phyloP scores from a whole-genome alignment of 169 alveolate genomes.

The Plasmodium falciparum region DNA sequence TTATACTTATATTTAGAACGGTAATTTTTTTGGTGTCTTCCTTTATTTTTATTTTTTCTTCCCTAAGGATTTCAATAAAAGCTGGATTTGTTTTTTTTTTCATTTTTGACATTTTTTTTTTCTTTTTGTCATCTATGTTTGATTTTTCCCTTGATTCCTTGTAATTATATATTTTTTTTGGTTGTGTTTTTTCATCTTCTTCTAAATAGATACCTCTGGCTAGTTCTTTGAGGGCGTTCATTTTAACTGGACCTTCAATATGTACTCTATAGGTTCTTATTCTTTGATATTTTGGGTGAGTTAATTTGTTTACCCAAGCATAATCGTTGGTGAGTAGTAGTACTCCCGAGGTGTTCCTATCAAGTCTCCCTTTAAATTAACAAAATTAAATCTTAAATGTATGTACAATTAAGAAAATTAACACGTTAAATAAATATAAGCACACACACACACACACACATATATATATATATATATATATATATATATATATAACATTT shows the following conservation, averaged over 20 bases:
- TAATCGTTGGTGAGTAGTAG: slow-evolving; percentile 70
- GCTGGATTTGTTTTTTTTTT: slow-evolving; percentile 68
- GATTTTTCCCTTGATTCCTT: too few species aligned
- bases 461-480: background rate
- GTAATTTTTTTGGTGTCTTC: slow-evolving; percentile 51
- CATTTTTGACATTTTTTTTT: background rate
- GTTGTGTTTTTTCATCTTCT: slow-evolving; percentile 15
- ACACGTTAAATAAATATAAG: background rate
- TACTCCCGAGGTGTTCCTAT: slow-evolving; percentile 73
- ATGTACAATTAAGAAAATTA: background rate
- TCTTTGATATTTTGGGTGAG: slow-evolving; percentile 74
- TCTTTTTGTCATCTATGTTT: background rate
- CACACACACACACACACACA: background rate
- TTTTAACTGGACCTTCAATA: slow-evolving; percentile 62
- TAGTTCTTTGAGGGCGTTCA: slow-evolving; percentile 56
- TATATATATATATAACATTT: background rate
- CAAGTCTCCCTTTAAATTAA: slow-evolving; percentile 37
- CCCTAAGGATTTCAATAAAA: slow-evolving; percentile 70
- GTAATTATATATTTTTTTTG: background rate
- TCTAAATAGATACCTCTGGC: slow-evolving; percentile 58
- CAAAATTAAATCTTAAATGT: background rate
- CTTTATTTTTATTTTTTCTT: slow-evolving; percentile 56
- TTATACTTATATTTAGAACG: slow-evolving; percentile 64
- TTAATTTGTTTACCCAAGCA: slow-evolving; percentile 63
- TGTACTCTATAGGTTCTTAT: slow-evolving; percentile 66